phyloP scores from a whole-genome alignment of 495 filamentous ascomycete genomes.

The Hamigera avellanea region DNA sequence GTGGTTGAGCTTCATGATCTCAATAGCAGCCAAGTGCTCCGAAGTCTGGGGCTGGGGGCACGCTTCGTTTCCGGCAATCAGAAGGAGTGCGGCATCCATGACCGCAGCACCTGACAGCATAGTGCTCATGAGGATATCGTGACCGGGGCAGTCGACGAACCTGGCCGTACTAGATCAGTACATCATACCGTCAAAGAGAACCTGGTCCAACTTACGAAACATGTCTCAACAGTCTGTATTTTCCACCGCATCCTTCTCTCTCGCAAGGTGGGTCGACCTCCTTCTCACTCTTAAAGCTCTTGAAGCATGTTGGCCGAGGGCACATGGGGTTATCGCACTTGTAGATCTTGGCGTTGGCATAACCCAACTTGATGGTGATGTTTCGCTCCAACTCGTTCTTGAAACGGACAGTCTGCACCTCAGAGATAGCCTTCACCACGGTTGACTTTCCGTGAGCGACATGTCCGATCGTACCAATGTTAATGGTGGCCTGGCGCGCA shows the following conservation, averaged over 20 bases:
- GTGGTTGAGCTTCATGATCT: constrained; percentile 97
- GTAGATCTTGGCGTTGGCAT: constrained; percentile 99
- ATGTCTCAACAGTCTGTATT: constrained; percentile 73
- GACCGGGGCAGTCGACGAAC: constrained; percentile 97
- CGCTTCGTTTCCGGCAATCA: constrained; percentile 97
- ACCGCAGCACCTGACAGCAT: constrained; percentile 99
- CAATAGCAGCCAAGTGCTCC: constrained; percentile 95
- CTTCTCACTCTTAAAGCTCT: constrained; percentile 96
- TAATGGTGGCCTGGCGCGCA: constrained; percentile 92
- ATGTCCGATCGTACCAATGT: constrained; percentile 97
- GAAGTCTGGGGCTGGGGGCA: constrained; percentile 99
- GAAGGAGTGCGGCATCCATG: constrained; percentile 94
- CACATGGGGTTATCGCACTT: constrained; percentile 89
- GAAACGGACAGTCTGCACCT: constrained; percentile 96
- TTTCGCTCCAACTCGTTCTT: constrained; percentile 99
- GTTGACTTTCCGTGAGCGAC: constrained; percentile 98
- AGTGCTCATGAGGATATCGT: constrained; percentile 99
- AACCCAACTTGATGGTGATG: constrained; percentile 98
- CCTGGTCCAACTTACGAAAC: constrained; percentile 75
- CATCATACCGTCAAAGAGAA: too few relatives aligned
- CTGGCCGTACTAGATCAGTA: too few relatives aligned
- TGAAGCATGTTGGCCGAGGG: constrained; percentile 88
- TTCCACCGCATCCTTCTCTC: constrained; percentile 77
- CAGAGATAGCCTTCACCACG: constrained; percentile 97
- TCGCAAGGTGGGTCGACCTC: constrained; percentile 93